Base-by-base conservation (phyloP, 306 rosid genomes). In the Pterocarpus macrocarpus region DNA sequence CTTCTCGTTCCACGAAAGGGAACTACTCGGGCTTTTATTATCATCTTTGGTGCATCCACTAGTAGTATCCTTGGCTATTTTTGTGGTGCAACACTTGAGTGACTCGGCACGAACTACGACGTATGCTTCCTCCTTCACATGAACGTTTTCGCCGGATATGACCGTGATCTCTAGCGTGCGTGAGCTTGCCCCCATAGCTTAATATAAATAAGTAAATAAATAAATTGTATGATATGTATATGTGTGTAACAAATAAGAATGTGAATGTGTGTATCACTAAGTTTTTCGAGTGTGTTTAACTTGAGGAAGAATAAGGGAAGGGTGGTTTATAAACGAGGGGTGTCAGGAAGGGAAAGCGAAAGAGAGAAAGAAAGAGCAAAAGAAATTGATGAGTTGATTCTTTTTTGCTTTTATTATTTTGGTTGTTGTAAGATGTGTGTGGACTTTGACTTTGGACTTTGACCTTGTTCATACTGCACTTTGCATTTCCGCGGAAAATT, bases 1-100 rank as follows among this genome's bases (percentile, higher is more conserved):
- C 53, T 81, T 88, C 66, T 88, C 69, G 43, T 84, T 85, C 92
- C 91, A 90, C 2, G 53, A 38, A 1, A 85, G 82, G 11, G 59
- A 30, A 13, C 53, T 36, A 35, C 55, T 44, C 33, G 9, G 12
- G 30, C 4, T 50, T 12, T 13, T 12, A 14, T 4, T 14, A 50
- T 15, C 16, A 4, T 50, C 12, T 14, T 50, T 50, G 57, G 1
- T 14, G 7, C 11, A 7, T 43, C 4, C 1, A 16, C 0, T 14
- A 3, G 0, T 4, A 14, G 17, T 89, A 7, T 77, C 70, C 8
- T 38, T 52, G 33, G 80, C 88, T 59, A 49, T 76, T 9, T 43
- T 68, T 0, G 89, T 82, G 11, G 74, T 79, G 35, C 49, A 75
- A 22, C 38, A 30, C 28, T 28, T 77, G 9, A 80, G 9, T 16